Evolutionary conservation across 2,329 filamentous ascomycete species (phyloP).

Genomic region (Hymenoscyphus scutula): DNA sequence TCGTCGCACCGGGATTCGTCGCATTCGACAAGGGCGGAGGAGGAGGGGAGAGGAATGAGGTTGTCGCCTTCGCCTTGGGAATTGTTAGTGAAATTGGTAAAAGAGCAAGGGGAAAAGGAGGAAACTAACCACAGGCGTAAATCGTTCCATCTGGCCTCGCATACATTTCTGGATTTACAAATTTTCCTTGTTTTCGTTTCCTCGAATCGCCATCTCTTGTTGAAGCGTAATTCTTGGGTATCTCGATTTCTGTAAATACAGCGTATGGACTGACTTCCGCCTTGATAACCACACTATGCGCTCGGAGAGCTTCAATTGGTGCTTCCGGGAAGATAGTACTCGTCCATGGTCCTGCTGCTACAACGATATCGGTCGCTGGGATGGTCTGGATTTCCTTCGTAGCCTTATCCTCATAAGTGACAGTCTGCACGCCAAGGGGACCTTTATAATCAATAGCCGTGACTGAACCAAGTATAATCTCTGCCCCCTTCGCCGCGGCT

Average conservation of each 20-base stretch:
- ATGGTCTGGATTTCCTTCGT: slow-evolving; percentile 48
- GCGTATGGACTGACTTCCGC: slow-evolving; percentile 69
- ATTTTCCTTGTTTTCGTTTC: slow-evolving; percentile 56
- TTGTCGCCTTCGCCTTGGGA: slow-evolving; percentile 72
- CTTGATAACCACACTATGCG: slow-evolving; percentile 64
- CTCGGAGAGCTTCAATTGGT: slow-evolving; percentile 57
- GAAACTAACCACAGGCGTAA: slow-evolving; percentile 77
- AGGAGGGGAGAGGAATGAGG: slow-evolving; percentile 69
- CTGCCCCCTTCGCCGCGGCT: slow-evolving; percentile 66
- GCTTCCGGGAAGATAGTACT: slow-evolving; percentile 54
- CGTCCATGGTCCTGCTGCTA: slow-evolving; percentile 59
- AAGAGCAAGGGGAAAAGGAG: not conserved
- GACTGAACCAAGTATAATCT: slow-evolving; percentile 67
- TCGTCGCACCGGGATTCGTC: slow-evolving; percentile 80
- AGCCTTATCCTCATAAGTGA: slow-evolving; percentile 60
- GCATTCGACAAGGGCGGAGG: slow-evolving; percentile 70
- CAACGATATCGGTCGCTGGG: slow-evolving; percentile 46
- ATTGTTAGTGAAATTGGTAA: not conserved
- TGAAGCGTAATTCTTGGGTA: slow-evolving; percentile 63
- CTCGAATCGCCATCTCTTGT: slow-evolving; percentile 46
- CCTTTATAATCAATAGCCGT: slow-evolving; percentile 60
- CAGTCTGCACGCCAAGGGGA: slow-evolving; percentile 63
- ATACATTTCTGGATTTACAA: slow-evolving; percentile 89
- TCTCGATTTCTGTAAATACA: slow-evolving; percentile 80
- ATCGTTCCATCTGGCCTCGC: slow-evolving; percentile 84